A percentile compares a stretch with the other conserved stretches of the same genome.
Evolutionary conservation across 306 rosid genomes (phyloP).

Genomic region (Vachellia pachyceras): DNA sequence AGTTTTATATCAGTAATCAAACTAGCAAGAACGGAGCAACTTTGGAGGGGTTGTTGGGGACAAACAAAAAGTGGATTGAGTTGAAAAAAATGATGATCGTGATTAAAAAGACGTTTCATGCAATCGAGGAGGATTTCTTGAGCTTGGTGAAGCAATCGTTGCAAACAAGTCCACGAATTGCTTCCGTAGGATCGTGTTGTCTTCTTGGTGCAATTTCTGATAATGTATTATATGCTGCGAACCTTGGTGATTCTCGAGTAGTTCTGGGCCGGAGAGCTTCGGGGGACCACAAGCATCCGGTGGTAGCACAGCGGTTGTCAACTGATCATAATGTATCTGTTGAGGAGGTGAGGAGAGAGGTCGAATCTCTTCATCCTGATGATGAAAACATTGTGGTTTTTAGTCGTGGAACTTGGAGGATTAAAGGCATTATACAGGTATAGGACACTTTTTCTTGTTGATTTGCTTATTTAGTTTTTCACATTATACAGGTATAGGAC

Average conservation of each 20-base stretch:
- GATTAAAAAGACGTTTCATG: constrained; percentile 83
- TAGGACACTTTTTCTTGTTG: not conserved
- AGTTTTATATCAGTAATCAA: too few species aligned
- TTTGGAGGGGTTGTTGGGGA: too few species aligned
- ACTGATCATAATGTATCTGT: constrained; percentile 92
- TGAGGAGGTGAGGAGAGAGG: constrained; percentile 92
- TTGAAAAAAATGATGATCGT: constrained; percentile 44
- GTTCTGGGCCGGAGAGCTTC: constrained; percentile 77
- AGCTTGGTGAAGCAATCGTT: constrained; percentile 71
- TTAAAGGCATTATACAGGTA: constrained; percentile 99
- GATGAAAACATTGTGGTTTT: constrained; percentile 79
- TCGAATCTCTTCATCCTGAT: constrained; percentile 92
- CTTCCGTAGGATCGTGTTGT: constrained; percentile 93
- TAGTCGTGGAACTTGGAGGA: constrained; percentile 91
- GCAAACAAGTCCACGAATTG: constrained; percentile 70
- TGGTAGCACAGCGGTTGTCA: constrained; percentile 82
- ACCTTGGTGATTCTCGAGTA: constrained; percentile 93
- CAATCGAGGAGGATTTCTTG: constrained; percentile 84
- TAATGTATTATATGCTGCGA: constrained; percentile 76
- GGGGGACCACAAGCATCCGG: constrained; percentile 32
- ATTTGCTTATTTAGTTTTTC: not conserved
- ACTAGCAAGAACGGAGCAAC: too few species aligned
- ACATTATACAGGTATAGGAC: too few species aligned
- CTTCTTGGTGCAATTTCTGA: constrained; percentile 88
- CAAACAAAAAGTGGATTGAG: too few species aligned